Conservation (phyloP, 2,329 filamentous ascomycete genomes). For the Pseudopyricularia javanii region DNA sequence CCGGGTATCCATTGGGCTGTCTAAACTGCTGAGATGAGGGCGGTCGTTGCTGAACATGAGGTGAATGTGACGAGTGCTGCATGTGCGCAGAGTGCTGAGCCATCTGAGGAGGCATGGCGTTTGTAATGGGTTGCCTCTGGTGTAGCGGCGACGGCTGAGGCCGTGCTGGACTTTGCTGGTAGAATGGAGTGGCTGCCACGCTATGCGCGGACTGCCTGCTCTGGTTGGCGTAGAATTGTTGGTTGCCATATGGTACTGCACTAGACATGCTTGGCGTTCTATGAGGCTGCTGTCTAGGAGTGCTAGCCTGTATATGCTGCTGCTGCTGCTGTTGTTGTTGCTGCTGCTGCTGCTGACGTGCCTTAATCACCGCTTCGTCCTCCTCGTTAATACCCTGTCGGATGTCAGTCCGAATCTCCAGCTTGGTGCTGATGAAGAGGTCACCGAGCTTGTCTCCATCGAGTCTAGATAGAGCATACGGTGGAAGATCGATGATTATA, state of each 20-base stretch:
- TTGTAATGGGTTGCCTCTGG: slow-evolving; percentile 24
- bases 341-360: slow-evolving; percentile 12
- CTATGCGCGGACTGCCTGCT: slow-evolving; percentile 28
- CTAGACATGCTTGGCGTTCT: slow-evolving; percentile 19
- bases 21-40: slow-evolving; percentile 33
- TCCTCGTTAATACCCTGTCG: slow-evolving; percentile 75
- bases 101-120: slow-evolving; percentile 17
- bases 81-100: slow-evolving; percentile 22
- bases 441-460: slow-evolving; percentile 78
- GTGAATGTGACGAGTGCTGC: slow-evolving; percentile 24
- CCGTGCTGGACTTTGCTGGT: slow-evolving; percentile 28
- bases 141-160: slow-evolving; percentile 22
- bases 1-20: slow-evolving; percentile 30
- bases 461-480: slow-evolving; percentile 75
- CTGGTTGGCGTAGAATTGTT: slow-evolving; percentile 35
- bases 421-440: slow-evolving; percentile 67
- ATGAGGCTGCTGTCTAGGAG: slow-evolving; percentile 16
- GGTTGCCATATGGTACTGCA: slow-evolving; percentile 24
- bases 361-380: slow-evolving; percentile 51
- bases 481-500: slow-evolving; percentile 64
- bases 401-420: slow-evolving; percentile 60
- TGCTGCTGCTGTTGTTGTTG: slow-evolving; percentile 2
- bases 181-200: slow-evolving; percentile 21
- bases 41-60: slow-evolving; percentile 21
- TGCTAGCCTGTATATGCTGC: slow-evolving; percentile 11